Evolutionary conservation across 768 basidiomycete genomes (phyloP).

Genomic region (Pulveroboletus sp.): DNA sequence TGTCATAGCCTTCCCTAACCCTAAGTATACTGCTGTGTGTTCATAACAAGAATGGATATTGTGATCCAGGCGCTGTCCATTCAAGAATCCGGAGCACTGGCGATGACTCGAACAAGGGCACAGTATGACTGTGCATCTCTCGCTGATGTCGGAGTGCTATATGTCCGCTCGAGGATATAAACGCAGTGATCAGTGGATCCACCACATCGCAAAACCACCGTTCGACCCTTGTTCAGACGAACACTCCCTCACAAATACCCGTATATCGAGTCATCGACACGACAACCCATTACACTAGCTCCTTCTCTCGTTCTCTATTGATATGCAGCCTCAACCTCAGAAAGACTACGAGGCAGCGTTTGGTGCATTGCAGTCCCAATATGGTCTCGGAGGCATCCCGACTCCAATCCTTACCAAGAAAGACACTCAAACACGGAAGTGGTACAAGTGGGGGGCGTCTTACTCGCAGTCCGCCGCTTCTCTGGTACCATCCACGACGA

Average conservation of each 20-base stretch:
- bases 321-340: slow-evolving; percentile 4
- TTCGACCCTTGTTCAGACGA: background rate
- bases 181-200: background rate
- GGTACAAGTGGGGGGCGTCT: slow-evolving; percentile 16
- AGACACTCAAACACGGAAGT: slow-evolving; percentile 6
- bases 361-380: slow-evolving; percentile 17
- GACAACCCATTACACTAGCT: background rate
- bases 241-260: no score
- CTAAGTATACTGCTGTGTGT: no score
- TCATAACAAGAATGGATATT: no score
- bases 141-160: background rate
- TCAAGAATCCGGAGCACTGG: no score
- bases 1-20: no score
- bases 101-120: no score
- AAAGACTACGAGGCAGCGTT: slow-evolving; percentile 25
- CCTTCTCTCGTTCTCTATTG: background rate
- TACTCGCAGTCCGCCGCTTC: slow-evolving; percentile 15
- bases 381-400: slow-evolving; percentile 12
- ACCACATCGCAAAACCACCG: background rate
- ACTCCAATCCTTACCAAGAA: background rate
- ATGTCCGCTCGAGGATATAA: slow-evolving; percentile 4
- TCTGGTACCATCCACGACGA: slow-evolving; percentile 1
- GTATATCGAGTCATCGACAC: no score
- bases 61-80: no score
- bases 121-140: no score